These are phyloP conservation scores for Coprinopsis sp. DNA, from an alignment of 768 basidiomycete genomes.

Conservation along the genomic window DNA sequence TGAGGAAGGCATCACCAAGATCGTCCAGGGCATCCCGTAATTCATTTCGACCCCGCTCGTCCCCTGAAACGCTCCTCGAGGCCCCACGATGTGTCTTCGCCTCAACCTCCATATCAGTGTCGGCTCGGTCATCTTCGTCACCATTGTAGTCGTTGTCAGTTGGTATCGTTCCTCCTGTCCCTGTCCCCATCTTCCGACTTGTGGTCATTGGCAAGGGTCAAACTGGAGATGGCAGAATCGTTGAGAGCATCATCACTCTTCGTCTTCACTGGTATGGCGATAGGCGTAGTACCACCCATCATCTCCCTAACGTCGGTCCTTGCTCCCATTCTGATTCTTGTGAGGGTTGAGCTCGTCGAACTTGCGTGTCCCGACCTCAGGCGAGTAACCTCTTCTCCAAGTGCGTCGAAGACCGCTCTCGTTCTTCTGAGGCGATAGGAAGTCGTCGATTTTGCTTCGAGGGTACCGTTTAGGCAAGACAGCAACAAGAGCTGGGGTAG, in stretches of 20 bases:
- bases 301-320: constrained; percentile 31
- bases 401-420: constrained; percentile 69
- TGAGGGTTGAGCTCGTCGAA: constrained; percentile 19
- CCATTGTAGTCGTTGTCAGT: constrained; percentile 17
- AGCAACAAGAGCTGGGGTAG: constrained; percentile 47
- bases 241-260: constrained; percentile 33
- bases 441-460: constrained; percentile 15
- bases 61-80: constrained; percentile 17
- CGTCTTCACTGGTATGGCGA: constrained; percentile 14
- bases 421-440: constrained; percentile 14
- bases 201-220: constrained; percentile 38
- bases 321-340: constrained; percentile 18
- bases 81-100: constrained; percentile 28
- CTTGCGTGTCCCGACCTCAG: constrained; percentile 70
- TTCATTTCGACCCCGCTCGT: constrained; percentile 11
- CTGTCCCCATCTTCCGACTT: constrained; percentile 11
- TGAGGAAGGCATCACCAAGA: constrained; percentile 4
- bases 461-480: constrained; percentile 14
- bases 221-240: constrained; percentile 53
- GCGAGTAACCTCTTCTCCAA: constrained; percentile 63
- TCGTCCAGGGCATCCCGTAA: background rate
- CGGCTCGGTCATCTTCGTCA: constrained; percentile 14
- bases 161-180: background rate
- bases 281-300: constrained; percentile 17
- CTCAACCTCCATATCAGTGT: constrained; percentile 21